phyloP scores from a whole-genome alignment of 2,329 filamentous ascomycete species.

The Thielaviopsis musarum region DNA sequence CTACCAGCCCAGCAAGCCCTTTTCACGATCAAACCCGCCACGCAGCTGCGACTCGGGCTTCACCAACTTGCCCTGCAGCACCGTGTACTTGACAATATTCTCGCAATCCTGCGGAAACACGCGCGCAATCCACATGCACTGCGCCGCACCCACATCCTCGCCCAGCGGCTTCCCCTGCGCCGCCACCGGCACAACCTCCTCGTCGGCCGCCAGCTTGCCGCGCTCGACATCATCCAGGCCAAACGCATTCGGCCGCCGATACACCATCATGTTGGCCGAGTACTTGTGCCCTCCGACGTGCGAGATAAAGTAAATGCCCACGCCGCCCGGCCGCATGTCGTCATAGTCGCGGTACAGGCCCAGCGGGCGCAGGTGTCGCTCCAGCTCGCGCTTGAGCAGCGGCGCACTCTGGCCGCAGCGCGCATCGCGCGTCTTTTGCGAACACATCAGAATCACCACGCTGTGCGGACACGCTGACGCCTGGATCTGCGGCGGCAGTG shows the following conservation, averaged over 20 bases:
- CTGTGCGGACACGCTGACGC: constrained; percentile 55
- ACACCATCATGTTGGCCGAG: constrained; percentile 84
- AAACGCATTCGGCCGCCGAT: constrained; percentile 48
- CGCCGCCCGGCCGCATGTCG: constrained; percentile 77
- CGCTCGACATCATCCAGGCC: constrained; percentile 27
- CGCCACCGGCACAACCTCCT: constrained; percentile 18
- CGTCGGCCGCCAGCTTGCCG: constrained; percentile 14
- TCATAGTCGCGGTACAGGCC: constrained; percentile 75
- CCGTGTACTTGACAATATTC: constrained; percentile 75
- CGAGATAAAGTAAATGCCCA: constrained; percentile 90
- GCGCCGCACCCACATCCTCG: constrained; percentile 45
- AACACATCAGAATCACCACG: constrained; percentile 83
- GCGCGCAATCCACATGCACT: constrained; percentile 85
- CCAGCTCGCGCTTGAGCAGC: constrained; percentile 71
- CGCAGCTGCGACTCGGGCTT: constrained; percentile 75
- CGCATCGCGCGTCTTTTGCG: constrained; percentile 82
- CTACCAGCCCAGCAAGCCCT: constrained; percentile 75
- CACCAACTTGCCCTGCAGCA: constrained; percentile 84
- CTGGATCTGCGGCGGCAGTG: constrained; percentile 15
- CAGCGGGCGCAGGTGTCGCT: constrained; percentile 70
- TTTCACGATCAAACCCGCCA: constrained; percentile 76
- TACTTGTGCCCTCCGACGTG: constrained; percentile 97
- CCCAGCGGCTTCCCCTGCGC: constrained; percentile 20
- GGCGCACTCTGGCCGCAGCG: constrained; percentile 90
- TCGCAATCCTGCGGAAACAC: constrained; percentile 81